These are phyloP conservation scores for Neurospora terricola DNA, from an alignment of 495 filamentous ascomycete species.

Conservation along the genomic window DNA sequence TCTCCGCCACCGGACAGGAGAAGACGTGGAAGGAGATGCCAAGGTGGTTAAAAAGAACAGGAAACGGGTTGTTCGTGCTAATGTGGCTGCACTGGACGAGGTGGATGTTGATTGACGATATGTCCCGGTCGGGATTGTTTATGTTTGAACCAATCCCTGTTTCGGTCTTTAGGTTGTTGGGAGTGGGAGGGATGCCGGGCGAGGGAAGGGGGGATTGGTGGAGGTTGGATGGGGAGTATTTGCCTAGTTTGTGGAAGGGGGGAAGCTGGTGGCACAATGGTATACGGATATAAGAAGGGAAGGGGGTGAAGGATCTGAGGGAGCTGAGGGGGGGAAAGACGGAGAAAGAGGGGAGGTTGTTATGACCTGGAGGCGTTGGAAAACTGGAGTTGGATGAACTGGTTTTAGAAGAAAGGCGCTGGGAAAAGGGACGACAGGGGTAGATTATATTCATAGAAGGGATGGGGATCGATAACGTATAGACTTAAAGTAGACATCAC, in stretches of 20 bases:
- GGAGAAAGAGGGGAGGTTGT: not conserved
- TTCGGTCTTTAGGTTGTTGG: constrained; percentile 46
- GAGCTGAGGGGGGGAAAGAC: too few relatives aligned
- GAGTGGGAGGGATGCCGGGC: constrained; percentile 30
- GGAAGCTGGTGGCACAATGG: constrained; percentile 58
- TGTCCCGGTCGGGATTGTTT: constrained; percentile 51
- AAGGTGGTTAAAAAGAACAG: constrained; percentile 29
- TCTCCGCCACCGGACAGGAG: too few relatives aligned
- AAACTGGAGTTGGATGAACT: not conserved
- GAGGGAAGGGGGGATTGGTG: constrained; percentile 46
- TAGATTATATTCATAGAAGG: not conserved
- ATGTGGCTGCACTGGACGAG: constrained; percentile 51
- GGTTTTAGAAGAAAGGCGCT: not conserved
- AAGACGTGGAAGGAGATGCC: constrained; percentile 14
- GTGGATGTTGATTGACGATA: constrained; percentile 48
- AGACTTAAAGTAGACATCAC: not conserved
- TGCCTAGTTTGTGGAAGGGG: constrained; percentile 41
- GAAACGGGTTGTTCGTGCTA: constrained; percentile 43
- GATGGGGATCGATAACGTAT: not conserved
- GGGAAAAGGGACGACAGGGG: not conserved
- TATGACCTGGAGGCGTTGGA: not conserved
- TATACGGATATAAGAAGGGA: constrained; percentile 13
- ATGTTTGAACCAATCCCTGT: constrained; percentile 60
- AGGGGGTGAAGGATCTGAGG: constrained; percentile 16
- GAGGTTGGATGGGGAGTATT: constrained; percentile 40